A percentile compares a stretch with the other conserved stretches of the same genome.
These are phyloP conservation scores for Laetiporus sulphureus DNA, from an alignment of 1,284 basidiomycete genomes.

Conservation along the genomic window DNA sequence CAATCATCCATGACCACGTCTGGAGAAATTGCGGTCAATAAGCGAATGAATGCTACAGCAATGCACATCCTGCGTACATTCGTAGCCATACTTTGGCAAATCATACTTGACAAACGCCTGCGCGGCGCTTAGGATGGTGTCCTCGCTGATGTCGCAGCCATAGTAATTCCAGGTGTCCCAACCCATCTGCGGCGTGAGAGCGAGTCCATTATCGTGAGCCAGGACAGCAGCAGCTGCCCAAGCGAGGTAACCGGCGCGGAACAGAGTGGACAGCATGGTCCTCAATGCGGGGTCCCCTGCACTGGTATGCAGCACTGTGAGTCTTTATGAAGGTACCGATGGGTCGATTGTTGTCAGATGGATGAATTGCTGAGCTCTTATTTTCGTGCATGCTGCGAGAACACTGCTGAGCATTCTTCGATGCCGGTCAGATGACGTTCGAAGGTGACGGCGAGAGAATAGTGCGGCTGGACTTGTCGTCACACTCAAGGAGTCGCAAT, in stretches of 20 bases:
- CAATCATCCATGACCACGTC: slow-evolving; percentile 31
- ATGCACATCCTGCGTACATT: slow-evolving; percentile 20
- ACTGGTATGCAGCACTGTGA: too few species aligned
- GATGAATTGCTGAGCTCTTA: too few species aligned
- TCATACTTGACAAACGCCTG: slow-evolving; percentile 24
- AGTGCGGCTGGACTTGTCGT: too few species aligned
- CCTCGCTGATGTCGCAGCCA: slow-evolving; percentile 28
- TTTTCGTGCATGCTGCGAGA: too few species aligned
- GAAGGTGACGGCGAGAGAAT: too few species aligned
- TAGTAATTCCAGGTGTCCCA: slow-evolving; percentile 35
- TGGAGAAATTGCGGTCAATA: slow-evolving; percentile 6
- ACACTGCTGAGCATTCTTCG: too few species aligned
- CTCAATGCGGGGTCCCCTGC: too few species aligned
- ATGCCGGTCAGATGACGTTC: too few species aligned
- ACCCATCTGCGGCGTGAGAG: slow-evolving; percentile 33
- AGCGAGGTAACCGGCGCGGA: slow-evolving; percentile 9
- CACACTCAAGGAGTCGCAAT: too few species aligned
- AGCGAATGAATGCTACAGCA: too few species aligned
- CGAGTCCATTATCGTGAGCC: slow-evolving; percentile 29
- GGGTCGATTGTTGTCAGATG: too few species aligned
- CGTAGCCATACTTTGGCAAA: slow-evolving; percentile 24
- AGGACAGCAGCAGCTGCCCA: slow-evolving; percentile 11
- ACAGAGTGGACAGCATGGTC: slow-evolving; percentile 1
- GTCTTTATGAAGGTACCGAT: too few species aligned
- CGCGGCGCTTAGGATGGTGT: slow-evolving; percentile 27